Evolutionary conservation across 495 filamentous ascomycete genomes (phyloP), one percentile per base, ranked within the genome.

Genomic region (Cairneyella variabilis): DNA sequence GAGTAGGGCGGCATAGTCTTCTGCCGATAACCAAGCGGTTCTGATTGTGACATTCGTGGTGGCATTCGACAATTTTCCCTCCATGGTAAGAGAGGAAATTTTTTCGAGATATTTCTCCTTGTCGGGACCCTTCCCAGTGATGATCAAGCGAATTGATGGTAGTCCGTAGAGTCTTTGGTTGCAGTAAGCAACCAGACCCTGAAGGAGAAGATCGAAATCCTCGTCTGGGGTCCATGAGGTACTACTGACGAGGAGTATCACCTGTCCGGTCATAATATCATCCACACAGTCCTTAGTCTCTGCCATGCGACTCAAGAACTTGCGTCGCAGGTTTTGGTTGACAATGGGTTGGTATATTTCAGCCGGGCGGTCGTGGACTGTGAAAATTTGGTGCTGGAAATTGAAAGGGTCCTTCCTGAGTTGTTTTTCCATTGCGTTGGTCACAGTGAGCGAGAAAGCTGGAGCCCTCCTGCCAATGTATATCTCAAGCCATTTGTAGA

Each of bases 181-280:
- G 51, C 67, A 79, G 62, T 96, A 96, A 16, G 68, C 67, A 18
- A 84, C 76, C 8, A 98, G 74, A 1, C 91, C 91, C 25, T 89
- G 80, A n/a, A 98, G 88, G 4, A 98, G 76, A 37, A 97, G 66
- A 2, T 80, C 83, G 64, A 98, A 97, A 69, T 98, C 93, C 69
- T 98, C 93, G 66, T 98, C 93, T 0, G 90, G 79, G 1, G 95
- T 98, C 93, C 93, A 98, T 21, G 89, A 95, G 0, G 93, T 98
- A 30, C 89, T 88, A 71, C 89, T 95, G 34, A 97, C 86, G 0
- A 98, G 65, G 5, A 97, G 75, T 39, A 71, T 80, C 34, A 76
- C 79, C 3, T 68, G 68, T 1, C 83, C 82, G 8, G 66, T 58
- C 18, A 82, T 48, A 11, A 97, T 71, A 36, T 71, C 62, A 1